Base-by-base conservation (phyloP, 2,329 filamentous ascomycete genomes). In the Beauveria asiatica region DNA sequence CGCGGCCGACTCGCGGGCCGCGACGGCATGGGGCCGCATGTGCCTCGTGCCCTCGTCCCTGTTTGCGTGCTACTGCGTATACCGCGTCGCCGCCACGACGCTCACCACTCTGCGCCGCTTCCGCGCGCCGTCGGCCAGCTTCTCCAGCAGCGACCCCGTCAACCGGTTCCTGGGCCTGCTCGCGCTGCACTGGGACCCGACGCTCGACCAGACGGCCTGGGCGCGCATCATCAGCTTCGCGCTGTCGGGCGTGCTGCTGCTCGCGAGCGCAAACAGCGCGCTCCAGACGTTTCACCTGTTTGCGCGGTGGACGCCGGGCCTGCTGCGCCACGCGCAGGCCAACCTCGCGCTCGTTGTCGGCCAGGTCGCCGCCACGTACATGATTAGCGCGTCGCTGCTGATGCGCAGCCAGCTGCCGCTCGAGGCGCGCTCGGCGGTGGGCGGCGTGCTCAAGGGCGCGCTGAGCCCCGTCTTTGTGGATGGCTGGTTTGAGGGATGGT, bases 401-500 rank as follows among this genome's bases (percentile, higher is more conserved):
- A 76, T 96, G 51, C 76, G 91, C 55, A 89, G 88, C 66, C 93
- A 91, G 70, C 76, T 96, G 65, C 91, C 91, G 0, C 79, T 78
- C 42, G 88, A 92, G 70, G 86, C 93, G 69, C 85, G 90, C 61
- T 85, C 84, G 54, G 88, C 88, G 1, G 89, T 95, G 3, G 86
- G 85, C 3, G 88, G 92, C 64, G 89, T 89, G 1, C 75, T 96
- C 33, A 86, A 89, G 48, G 89, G 88, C 21, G 88, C 90, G 17
- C 77, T 95, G 87, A 71, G 75, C 57, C 79, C 80, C 4, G 72
- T 70, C 10, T 82, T 83, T 63, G 80, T 81, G 41, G 77, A 95
- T 67, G 80, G 83, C 33, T 96, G 91, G 91, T 96, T 96, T 66
- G 91, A 96, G 71, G 86, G 84, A 8, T 93, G 90, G 86, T 96